Evolutionary conservation across 148 eudicot species (phyloP), one percentile per base, ranked within the genome.

Genomic region (Bassia scoparia): DNA sequence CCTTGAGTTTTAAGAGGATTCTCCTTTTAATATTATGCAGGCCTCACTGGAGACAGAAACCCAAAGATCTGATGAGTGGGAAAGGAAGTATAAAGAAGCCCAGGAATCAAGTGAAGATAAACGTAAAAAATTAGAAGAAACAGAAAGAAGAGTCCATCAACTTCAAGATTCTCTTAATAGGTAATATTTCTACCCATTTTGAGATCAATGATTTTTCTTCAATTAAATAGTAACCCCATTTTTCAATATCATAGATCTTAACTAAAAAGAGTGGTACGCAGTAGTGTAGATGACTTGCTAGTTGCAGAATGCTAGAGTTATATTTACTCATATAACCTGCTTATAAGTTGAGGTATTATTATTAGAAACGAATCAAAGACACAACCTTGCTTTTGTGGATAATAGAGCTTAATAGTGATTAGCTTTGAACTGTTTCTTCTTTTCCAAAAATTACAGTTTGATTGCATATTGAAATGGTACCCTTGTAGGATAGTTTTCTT

Each of bases 111-210:
- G 84, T 81, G 90, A 91, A 83, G 93, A 85, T 72, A 91, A 83
- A 73, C 75, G 80, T 52, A 81, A 81, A 76, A 91, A 87, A 83
- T 78, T 91, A 68, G 99, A 89, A 81, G 99, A 95, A 84, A 88
- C 96, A 73, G 96, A 95, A 79, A 88, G 74, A 84, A 87, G 90
- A 89, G 92, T 95, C 75, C 83, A 78, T 76, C 93, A 88, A 73
- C 96, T 91, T 83, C 97, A 95, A 82, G 90, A 91, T 68, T 87
- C 95, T 73, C 76, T 91, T 77, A 90, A 80, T 80, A 91, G 97
- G 99, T 89, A 88, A 62, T 74, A 65, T 66, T 53, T 34, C 50
- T 26, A 69, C 24, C 48, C 37, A 17, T 73, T 26, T 14, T 34
- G 2, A 55, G 21, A 34, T 35, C 26, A 44, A 2, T 60, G 29